Evolutionary conservation across 441 rosid species (phyloP).

Genomic region (Viola pubescens): DNA sequence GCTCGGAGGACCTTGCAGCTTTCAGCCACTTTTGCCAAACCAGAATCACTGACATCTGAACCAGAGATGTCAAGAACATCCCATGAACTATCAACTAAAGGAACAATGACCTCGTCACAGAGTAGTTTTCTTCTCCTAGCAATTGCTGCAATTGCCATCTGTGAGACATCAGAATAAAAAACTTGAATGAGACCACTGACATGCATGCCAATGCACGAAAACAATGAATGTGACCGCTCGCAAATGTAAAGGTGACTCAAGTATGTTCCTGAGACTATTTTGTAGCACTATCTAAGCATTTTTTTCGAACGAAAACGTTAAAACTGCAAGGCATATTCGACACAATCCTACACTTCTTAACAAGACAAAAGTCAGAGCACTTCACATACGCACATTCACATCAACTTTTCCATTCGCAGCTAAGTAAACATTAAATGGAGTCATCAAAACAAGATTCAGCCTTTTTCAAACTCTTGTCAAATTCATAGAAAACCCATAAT

Average conservation of each 20-base stretch:
- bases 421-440: too few species aligned
- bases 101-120: slow-evolving; percentile 43
- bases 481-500: not conserved
- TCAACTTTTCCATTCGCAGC: not conserved
- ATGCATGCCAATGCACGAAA: not conserved
- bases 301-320: too few species aligned
- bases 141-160: slow-evolving; percentile 71
- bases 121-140: slow-evolving; percentile 75
- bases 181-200: not conserved
- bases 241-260: not conserved
- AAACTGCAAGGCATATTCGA: too few species aligned
- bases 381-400: not conserved
- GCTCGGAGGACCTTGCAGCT: slow-evolving; percentile 63
- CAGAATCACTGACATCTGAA: slow-evolving; percentile 63
- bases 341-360: too few species aligned
- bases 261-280: not conserved
- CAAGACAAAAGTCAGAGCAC: too few species aligned
- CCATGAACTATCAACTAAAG: slow-evolving; percentile 81
- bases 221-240: not conserved
- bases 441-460: not conserved
- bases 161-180: slow-evolving; percentile 17
- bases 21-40: slow-evolving; percentile 48
- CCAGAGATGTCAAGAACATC: slow-evolving; percentile 73
- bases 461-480: not conserved
- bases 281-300: too few species aligned